Evolutionary conservation across 495 filamentous ascomycete species (phyloP).

Genomic region (Tirmania nivea): DNA sequence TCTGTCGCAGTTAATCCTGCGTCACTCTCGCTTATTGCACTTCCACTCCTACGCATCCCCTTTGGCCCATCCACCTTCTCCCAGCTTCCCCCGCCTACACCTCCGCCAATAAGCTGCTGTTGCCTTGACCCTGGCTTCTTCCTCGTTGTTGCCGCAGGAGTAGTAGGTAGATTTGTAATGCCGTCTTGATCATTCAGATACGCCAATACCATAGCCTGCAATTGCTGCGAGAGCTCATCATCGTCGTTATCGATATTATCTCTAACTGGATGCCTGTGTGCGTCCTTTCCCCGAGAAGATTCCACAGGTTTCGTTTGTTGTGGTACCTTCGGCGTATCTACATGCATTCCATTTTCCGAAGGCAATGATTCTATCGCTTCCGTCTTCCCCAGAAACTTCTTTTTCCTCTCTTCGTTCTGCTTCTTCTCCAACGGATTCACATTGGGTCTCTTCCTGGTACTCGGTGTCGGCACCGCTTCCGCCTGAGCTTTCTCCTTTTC

Average conservation of each 20-base stretch:
- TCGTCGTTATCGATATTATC: not conserved
- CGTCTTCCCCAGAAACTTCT: not conserved
- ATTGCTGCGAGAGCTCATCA: constrained; percentile 7
- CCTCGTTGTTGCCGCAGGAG: not conserved
- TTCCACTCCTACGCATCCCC: too few species aligned
- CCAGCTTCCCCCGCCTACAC: constrained; percentile 17
- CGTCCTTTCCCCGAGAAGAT: not conserved
- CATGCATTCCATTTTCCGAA: not conserved
- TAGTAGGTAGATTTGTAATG: constrained; percentile 9
- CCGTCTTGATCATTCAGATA: constrained; percentile 14
- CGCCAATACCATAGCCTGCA: constrained; percentile 17
- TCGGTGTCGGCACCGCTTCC: not conserved
- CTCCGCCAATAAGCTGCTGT: constrained; percentile 8
- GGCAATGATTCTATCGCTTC: too few species aligned
- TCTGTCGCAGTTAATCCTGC: not conserved
- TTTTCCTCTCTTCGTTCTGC: not conserved
- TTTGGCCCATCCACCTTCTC: constrained; percentile 7
- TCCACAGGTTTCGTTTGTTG: not conserved
- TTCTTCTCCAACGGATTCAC: constrained; percentile 2
- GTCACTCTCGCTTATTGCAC: not conserved
- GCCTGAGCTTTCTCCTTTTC: not conserved
- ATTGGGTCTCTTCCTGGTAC: constrained; percentile 1
- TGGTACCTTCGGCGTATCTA: not conserved
- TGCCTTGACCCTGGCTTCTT: not conserved
- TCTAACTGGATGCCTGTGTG: not conserved